Evolutionary conservation across 2,329 filamentous ascomycete species (phyloP).

Genomic region (Venturia nashicola): DNA sequence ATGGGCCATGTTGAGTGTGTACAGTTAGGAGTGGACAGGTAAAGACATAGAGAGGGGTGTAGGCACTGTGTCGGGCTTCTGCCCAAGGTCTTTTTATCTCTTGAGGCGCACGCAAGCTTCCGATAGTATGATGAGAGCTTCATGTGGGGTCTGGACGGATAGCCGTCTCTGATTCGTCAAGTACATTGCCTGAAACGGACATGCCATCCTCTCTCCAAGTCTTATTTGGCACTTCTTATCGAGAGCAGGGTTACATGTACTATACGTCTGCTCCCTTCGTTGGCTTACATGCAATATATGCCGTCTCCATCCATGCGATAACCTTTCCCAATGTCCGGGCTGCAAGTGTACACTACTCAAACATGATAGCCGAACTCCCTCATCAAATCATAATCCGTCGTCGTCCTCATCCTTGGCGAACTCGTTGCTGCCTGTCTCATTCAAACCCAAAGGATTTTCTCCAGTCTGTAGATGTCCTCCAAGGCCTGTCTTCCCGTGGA

Average conservation of each 20-base stretch:
- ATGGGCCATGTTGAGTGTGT: neutral
- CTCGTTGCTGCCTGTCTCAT: slow-evolving; percentile 24
- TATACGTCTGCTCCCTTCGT: too few species aligned
- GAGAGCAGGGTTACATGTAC: too few species aligned
- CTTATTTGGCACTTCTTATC: too few species aligned
- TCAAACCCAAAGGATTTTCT: slow-evolving; percentile 26
- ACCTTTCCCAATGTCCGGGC: neutral
- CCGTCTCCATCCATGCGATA: neutral
- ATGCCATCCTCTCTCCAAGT: neutral
- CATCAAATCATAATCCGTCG: neutral
- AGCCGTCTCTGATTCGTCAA: neutral
- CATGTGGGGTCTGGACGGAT: neutral
- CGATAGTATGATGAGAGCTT: neutral
- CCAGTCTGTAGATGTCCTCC: slow-evolving; percentile 27
- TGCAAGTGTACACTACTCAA: neutral
- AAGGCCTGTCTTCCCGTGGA: slow-evolving; percentile 22
- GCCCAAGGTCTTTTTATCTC: neutral
- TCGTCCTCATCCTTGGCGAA: slow-evolving; percentile 19
- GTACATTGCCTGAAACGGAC: neutral
- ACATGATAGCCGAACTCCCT: neutral
- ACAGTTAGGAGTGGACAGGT: neutral
- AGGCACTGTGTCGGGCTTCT: neutral
- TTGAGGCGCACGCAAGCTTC: neutral
- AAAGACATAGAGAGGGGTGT: neutral
- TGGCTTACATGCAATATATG: neutral